Conservation (phyloP, 257 asterid genomes). For the Lycium ferocissimum region DNA sequence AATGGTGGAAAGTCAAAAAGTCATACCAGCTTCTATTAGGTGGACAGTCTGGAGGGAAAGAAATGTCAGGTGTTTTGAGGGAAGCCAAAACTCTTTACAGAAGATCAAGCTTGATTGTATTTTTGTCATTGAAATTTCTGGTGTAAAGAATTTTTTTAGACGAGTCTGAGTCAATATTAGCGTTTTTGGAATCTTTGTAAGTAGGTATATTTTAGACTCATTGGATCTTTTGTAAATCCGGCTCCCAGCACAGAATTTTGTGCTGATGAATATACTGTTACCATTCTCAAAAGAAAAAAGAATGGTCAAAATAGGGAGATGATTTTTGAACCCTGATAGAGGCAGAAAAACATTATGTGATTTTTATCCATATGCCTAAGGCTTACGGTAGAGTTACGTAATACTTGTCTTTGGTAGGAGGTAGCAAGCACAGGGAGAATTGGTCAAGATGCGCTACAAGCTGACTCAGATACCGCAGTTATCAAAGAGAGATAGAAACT, state of each 20-base stretch:
- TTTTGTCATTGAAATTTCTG: background rate
- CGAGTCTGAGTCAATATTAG: background rate
- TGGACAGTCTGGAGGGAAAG: background rate
- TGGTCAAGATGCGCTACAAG: too few species aligned
- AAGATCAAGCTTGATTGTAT: slow-evolving; percentile 4
- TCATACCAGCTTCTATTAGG: background rate
- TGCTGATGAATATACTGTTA: slow-evolving; percentile 13
- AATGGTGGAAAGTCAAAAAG: background rate
- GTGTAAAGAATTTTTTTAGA: background rate
- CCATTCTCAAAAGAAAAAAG: background rate
- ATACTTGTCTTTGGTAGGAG: too few species aligned
- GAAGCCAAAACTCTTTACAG: background rate
- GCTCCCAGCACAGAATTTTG: too few species aligned
- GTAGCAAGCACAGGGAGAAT: too few species aligned
- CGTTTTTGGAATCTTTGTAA: background rate
- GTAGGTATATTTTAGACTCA: background rate
- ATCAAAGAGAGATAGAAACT: too few species aligned
- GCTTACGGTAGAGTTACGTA: too few species aligned
- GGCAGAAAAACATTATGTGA: too few species aligned
- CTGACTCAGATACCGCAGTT: too few species aligned
- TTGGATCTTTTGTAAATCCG: background rate
- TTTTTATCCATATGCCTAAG: too few species aligned
- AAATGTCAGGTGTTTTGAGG: background rate
- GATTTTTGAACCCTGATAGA: too few species aligned
- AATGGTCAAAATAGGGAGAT: too few species aligned